Evolutionary conservation across 495 filamentous ascomycete species (phyloP).

Genomic region (Talaromyces adpressus): DNA sequence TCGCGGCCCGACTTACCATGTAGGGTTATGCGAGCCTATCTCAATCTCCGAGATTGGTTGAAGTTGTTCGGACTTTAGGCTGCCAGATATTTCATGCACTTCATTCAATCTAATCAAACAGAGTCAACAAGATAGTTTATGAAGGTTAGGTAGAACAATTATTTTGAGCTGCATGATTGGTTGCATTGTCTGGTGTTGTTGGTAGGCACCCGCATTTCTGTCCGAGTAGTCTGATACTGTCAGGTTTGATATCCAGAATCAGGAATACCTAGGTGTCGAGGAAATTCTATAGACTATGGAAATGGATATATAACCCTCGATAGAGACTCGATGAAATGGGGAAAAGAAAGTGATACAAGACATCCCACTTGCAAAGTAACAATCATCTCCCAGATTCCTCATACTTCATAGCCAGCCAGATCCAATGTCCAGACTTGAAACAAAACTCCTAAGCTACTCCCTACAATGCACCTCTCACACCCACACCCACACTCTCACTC

Average conservation of each 20-base stretch:
- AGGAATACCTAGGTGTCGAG: too few species aligned
- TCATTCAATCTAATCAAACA: background rate
- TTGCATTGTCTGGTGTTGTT: background rate
- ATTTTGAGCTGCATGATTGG: background rate
- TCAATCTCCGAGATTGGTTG: background rate
- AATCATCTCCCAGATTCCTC: background rate
- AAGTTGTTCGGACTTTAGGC: background rate
- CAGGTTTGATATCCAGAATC: background rate
- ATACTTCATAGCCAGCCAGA: background rate
- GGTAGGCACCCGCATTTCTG: background rate
- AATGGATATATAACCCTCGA: background rate
- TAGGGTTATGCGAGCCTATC: background rate
- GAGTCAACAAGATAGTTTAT: background rate
- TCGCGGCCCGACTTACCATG: background rate
- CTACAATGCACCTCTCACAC: slow-evolving; percentile 4
- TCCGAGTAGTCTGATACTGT: background rate
- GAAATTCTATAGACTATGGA: background rate
- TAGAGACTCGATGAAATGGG: background rate
- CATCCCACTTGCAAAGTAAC: background rate
- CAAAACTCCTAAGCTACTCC: background rate
- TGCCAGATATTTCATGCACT: background rate
- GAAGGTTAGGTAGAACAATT: background rate
- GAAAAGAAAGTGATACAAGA: background rate
- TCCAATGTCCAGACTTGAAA: background rate
- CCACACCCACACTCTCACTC: background rate